Base-by-base conservation (phyloP, 495 filamentous ascomycete species). In the Penicillium crystallinum region DNA sequence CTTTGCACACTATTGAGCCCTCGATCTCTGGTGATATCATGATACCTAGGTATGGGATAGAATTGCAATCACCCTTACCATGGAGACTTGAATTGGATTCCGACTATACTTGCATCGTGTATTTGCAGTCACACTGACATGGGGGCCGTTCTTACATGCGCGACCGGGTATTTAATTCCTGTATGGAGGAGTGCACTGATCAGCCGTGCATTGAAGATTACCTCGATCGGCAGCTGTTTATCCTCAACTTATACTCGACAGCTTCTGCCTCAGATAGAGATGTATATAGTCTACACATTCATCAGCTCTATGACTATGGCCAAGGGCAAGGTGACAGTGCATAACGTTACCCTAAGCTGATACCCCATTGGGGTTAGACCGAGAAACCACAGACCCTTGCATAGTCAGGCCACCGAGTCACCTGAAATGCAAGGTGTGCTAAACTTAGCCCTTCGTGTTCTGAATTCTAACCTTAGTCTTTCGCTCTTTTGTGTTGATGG, bases 311-410 rank as follows among this genome's bases (percentile, higher is more conserved):
- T n/a, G n/a, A n/a, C n/a, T n/a, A n/a, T n/a, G n/a, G n/a, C n/a
- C n/a, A n/a, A n/a, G n/a, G n/a, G n/a, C 52, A 59, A 61, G 67
- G 69, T 72, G 22, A 65, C 69, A 72, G 62, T 67, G 69, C 69
- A 72, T 67, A 62, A 65, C 66, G 54, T 57, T 59, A 21, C 27
- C 10, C 31, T 25, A 33, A 36, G 33, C 21, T 49, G 46, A 55
- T 55, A 23, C 53, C 45, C 29, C 45, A 49, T 31, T 17, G 27
- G 47, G 47, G n/a, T 51, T 55, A 52, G 37, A 43, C n/a, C n/a
- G n/a, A n/a, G n/a, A n/a, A n/a, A n/a, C n/a, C n/a, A n/a, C n/a
- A 33, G 27, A 46, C 49, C 61, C 67, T 67, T 70, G 56, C 69
- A 68, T 66, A 42, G 57, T 59, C 55, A 60, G 63, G 61, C 60